phyloP scores from a whole-genome alignment of 306 rosid species.

The Sicyos baderoa region DNA sequence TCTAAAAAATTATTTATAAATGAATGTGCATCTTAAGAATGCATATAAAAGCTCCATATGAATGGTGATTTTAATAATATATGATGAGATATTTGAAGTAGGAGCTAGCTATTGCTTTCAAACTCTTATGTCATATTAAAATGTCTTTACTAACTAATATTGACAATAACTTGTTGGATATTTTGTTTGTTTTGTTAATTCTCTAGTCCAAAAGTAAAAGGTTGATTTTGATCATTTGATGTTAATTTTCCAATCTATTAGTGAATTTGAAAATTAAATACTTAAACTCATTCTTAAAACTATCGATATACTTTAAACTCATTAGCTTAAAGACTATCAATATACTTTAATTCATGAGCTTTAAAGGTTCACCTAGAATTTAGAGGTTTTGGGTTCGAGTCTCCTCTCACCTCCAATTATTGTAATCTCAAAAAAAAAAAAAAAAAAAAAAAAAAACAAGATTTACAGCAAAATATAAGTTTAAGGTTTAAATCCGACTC shows the following conservation, averaged over 20 bases:
- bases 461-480: too few species aligned
- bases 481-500: too few species aligned
- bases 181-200: not conserved
- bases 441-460: too few species aligned
- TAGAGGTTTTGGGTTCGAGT: too few species aligned
- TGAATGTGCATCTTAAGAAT: not conserved
- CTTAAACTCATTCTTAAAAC: too few species aligned
- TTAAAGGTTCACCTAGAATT: too few species aligned
- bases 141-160: not conserved
- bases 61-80: not conserved
- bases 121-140: not conserved
- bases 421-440: too few species aligned
- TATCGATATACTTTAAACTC: not conserved
- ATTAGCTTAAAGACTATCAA: too few species aligned
- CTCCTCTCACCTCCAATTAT: too few species aligned
- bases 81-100: not conserved
- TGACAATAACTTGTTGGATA: not conserved
- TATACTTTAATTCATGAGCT: too few species aligned
- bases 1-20: not conserved
- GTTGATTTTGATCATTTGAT: not conserved
- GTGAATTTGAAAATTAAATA: not conserved
- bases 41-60: too few species aligned
- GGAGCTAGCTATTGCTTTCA: not conserved
- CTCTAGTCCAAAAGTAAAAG: not conserved
- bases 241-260: not conserved